Conservation (phyloP, 192 early-diverging fungal species). For the Coemansia sp. region DNA sequence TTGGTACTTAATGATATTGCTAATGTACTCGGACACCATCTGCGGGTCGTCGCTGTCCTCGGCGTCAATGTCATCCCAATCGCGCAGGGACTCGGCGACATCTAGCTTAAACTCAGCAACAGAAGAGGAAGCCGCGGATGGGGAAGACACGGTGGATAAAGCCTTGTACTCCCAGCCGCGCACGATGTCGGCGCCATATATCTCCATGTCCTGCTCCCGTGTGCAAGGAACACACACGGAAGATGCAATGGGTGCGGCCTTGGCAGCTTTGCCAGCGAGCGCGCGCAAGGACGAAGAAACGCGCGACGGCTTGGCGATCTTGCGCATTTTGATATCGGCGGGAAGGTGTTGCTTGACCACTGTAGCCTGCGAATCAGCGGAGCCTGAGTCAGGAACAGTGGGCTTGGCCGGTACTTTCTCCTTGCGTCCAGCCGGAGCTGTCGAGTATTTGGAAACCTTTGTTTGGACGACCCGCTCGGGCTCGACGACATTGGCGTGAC, state of each 20-base stretch:
- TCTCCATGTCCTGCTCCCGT: too few species aligned
- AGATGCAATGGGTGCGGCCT: constrained; percentile 10
- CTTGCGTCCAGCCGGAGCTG: background rate
- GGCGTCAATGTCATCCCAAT: constrained; percentile 82
- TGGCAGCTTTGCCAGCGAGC: constrained; percentile 10
- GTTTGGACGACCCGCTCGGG: constrained; percentile 33
- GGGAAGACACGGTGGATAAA: too few species aligned
- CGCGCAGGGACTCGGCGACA: constrained; percentile 13
- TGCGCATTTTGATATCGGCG: constrained; percentile 18
- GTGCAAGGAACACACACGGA: too few species aligned
- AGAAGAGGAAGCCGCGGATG: background rate
- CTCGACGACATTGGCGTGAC: constrained; percentile 31
- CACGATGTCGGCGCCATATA: too few species aligned
- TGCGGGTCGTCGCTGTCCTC: constrained; percentile 82
- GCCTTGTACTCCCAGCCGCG: too few species aligned
- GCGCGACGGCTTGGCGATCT: constrained; percentile 44
- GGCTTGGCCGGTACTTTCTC: background rate
- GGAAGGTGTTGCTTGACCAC: constrained; percentile 23
- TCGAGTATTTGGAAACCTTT: constrained; percentile 18
- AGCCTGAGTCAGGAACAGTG: constrained; percentile 11
- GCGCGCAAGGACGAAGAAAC: constrained; percentile 32
- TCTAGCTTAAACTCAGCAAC: constrained; percentile 9
- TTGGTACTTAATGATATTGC: too few species aligned
- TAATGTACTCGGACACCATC: constrained; percentile 67
- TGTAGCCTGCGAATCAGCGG: constrained; percentile 40